A percentile compares a stretch with the other conserved stretches of the same genome.
phyloP scores from a whole-genome alignment of 192 early-diverging fungal genomes.

The Linnemannia exigua region DNA sequence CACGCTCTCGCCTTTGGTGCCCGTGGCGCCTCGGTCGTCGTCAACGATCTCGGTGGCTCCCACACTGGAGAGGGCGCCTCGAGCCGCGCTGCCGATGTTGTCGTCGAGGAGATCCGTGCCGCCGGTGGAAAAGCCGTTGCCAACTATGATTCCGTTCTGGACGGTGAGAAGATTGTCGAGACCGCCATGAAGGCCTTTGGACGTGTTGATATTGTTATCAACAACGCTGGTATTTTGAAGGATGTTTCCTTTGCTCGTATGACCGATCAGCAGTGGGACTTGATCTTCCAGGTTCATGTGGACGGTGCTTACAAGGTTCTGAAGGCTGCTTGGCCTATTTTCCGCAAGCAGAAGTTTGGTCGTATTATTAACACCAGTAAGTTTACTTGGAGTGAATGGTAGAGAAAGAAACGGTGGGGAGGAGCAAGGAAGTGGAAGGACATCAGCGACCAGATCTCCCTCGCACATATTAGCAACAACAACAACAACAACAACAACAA shows the following conservation, averaged over 20 bases:
- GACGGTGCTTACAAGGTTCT: conserved; percentile 96
- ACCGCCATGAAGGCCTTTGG: conserved; percentile 97
- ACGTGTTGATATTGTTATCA: conserved; percentile 95
- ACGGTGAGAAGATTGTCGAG: conserved; percentile 98
- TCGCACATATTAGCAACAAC: not conserved
- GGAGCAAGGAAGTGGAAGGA: not conserved
- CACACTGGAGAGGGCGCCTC: conserved; percentile 83
- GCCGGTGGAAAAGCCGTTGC: conserved; percentile 95
- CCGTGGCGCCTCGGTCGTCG: conserved; percentile 94
- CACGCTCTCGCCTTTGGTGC: conserved; percentile 94
- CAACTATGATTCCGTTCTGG: conserved; percentile 97
- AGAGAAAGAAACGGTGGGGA: not conserved
- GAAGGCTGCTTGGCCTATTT: conserved; percentile 96
- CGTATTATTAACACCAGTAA: conserved; percentile 71
- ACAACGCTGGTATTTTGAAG: conserved; percentile 98
- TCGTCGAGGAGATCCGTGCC: conserved; percentile 83
- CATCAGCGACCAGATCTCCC: too few species aligned
- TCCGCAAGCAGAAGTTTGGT: conserved; percentile 97
- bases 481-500: not conserved
- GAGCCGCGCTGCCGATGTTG: conserved; percentile 89
- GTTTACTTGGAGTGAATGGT: not conserved
- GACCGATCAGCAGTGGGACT: conserved; percentile 98
- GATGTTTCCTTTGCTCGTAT: conserved; percentile 98
- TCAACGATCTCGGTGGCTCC: conserved; percentile 94
- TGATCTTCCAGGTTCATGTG: conserved; percentile 93